phyloP scores from a whole-genome alignment of 2,329 filamentous ascomycete species.

The Mollisia scopiformis region DNA sequence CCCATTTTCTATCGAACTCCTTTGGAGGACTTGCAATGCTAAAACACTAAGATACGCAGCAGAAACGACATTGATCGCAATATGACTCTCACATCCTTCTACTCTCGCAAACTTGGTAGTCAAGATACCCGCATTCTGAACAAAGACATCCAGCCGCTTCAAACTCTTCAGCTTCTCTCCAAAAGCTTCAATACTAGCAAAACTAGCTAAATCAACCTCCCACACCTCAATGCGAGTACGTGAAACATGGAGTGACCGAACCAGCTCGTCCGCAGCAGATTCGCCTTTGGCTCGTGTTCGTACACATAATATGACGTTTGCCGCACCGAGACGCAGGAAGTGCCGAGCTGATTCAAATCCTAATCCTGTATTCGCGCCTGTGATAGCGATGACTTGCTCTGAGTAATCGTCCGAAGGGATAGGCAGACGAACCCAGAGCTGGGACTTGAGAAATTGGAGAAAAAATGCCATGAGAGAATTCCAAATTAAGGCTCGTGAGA shows the following conservation, averaged over 20 bases:
- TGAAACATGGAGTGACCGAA: not conserved
- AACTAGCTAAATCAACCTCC: conserved; percentile 1
- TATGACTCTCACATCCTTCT: conserved; percentile 8
- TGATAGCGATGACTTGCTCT: not conserved
- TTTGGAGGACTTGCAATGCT: too few relatives aligned
- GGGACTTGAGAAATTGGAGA: too few relatives aligned
- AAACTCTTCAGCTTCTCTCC: conserved; percentile 1
- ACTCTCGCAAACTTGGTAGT: not conserved
- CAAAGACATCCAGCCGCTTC: conserved; percentile 8
- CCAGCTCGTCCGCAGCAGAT: not conserved
- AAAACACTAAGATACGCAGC: conserved; percentile 12
- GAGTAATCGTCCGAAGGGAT: too few relatives aligned
- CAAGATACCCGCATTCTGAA: conserved; percentile 11
- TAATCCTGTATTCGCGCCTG: conserved; percentile 4
- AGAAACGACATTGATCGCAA: conserved; percentile 12
- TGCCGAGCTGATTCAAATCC: conserved; percentile 2
- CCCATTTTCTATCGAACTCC: too few relatives aligned
- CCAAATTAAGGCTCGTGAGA: too few relatives aligned
- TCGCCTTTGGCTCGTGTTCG: conserved; percentile 1
- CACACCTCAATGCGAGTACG: not conserved
- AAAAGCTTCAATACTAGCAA: conserved; percentile 2
- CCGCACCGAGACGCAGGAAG: not conserved
- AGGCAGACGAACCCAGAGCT: too few relatives aligned
- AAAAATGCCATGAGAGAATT: too few relatives aligned
- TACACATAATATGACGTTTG: conserved; percentile 2